Evolutionary conservation across 2,329 filamentous ascomycete species (phyloP).

Genomic region (Escovopsis sp.): DNA sequence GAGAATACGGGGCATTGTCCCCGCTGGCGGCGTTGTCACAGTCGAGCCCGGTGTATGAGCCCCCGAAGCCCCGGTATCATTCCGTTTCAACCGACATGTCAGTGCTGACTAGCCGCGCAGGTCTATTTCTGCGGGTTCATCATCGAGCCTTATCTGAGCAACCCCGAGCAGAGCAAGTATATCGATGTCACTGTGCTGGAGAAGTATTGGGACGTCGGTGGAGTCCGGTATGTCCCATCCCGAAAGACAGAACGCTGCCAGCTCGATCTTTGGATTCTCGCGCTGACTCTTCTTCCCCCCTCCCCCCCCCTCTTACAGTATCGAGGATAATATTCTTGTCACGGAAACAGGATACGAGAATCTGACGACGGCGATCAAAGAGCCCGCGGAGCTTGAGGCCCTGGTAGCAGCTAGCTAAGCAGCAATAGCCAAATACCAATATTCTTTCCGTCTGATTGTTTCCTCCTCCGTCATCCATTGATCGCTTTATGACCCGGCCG

Average conservation of each 20-base stretch:
- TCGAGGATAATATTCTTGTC: slow-evolving; percentile 60
- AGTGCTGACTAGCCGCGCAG: slow-evolving; percentile 19
- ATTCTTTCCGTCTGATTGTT: not conserved
- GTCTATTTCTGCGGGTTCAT: slow-evolving; percentile 90
- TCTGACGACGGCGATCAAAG: slow-evolving; percentile 57
- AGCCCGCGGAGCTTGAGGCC: slow-evolving; percentile 44
- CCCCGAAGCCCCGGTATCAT: too few relatives aligned
- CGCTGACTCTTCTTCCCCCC: not conserved
- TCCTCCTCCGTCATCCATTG: too few relatives aligned
- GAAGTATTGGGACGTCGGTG: slow-evolving; percentile 70
- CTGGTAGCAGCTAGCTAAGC: slow-evolving; percentile 10
- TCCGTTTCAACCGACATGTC: not conserved
- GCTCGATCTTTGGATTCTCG: not conserved
- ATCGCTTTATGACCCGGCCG: too few relatives aligned
- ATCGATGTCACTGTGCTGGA: slow-evolving; percentile 62
- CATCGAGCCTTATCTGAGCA: slow-evolving; percentile 62
- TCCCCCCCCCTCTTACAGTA: slow-evolving; percentile 17
- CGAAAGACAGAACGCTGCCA: not conserved
- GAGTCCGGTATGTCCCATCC: slow-evolving; percentile 40
- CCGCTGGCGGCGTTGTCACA: slow-evolving; percentile 72
- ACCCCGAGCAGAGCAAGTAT: slow-evolving; percentile 57
- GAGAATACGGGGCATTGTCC: slow-evolving; percentile 59
- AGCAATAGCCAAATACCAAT: not conserved
- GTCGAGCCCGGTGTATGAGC: slow-evolving; percentile 73
- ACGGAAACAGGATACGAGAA: slow-evolving; percentile 57